phyloP scores from a whole-genome alignment of 768 basidiomycete species.

The Tylopilus rubrobrunneus region DNA sequence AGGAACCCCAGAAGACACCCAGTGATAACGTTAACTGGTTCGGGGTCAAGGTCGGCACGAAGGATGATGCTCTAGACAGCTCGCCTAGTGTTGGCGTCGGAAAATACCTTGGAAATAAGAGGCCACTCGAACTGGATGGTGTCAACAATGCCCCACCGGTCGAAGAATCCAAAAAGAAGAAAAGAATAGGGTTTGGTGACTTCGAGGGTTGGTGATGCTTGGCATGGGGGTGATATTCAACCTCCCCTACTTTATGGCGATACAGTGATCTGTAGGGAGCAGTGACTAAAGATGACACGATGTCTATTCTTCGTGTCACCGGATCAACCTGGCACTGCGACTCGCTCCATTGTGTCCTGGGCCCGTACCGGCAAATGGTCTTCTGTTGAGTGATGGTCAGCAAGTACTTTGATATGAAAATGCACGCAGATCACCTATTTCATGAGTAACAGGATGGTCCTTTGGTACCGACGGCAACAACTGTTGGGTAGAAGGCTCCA shows the following conservation, averaged over 20 bases:
- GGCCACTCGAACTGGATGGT: slow-evolving; percentile 34
- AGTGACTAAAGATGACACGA: not conserved
- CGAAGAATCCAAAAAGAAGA: slow-evolving; percentile 71
- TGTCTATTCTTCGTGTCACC: not conserved
- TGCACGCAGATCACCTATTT: slow-evolving; percentile 28
- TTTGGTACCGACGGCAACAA: slow-evolving; percentile 55
- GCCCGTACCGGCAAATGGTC: not conserved
- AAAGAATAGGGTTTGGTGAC: slow-evolving; percentile 86
- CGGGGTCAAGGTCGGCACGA: slow-evolving; percentile 72
- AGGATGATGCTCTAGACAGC: slow-evolving; percentile 32
- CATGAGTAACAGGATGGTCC: slow-evolving; percentile 34
- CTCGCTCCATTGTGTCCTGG: slow-evolving; percentile 2
- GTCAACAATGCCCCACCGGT: slow-evolving; percentile 6
- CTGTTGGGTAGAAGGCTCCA: slow-evolving; percentile 28
- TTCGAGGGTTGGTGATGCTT: slow-evolving; percentile 72
- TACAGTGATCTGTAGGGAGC: slow-evolving; percentile 7
- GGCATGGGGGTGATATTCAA: not conserved
- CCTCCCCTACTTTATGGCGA: slow-evolving; percentile 7
- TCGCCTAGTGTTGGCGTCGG: slow-evolving; percentile 53
- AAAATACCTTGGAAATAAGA: slow-evolving; percentile 67
- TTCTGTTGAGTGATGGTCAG: slow-evolving; percentile 11
- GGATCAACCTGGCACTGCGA: slow-evolving; percentile 26
- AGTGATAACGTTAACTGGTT: slow-evolving; percentile 84
- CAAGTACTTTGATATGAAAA: not conserved
- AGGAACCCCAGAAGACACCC: slow-evolving; percentile 46